Evolutionary conservation across 768 basidiomycete species (phyloP).

Genomic region (Myochromella boudieri): DNA sequence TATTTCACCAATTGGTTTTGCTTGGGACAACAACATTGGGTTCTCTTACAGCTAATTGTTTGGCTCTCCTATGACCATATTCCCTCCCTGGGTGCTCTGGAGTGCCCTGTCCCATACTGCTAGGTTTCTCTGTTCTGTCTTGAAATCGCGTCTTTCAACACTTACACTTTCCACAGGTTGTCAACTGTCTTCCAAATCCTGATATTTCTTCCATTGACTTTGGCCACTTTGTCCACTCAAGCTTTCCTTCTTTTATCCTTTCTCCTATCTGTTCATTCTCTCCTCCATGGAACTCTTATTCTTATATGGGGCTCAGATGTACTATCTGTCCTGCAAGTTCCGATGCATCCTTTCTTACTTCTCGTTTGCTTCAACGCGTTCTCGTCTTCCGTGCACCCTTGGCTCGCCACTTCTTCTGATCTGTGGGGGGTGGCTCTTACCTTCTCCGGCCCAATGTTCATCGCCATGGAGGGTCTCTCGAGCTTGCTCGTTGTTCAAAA

Average conservation of each 20-base stretch:
- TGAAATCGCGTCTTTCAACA: neutral
- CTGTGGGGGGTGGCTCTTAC: conserved; percentile 76
- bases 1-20: no score
- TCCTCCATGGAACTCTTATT: conserved; percentile 80
- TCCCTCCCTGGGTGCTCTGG: conserved; percentile 68
- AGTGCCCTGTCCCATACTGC: conserved; percentile 64
- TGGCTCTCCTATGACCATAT: conserved; percentile 31
- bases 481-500: conserved; percentile 82
- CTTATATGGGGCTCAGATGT: conserved; percentile 70
- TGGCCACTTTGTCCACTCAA: conserved; percentile 76
- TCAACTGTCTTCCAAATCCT: conserved; percentile 80
- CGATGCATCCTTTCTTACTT: conserved; percentile 84
- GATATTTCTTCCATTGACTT: conserved; percentile 79
- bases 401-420: conserved; percentile 52
- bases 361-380: conserved; percentile 87
- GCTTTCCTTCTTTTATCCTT: conserved; percentile 84
- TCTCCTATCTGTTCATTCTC: conserved; percentile 70
- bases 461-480: conserved; percentile 81
- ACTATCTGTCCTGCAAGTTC: conserved; percentile 78
- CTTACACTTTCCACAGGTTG: conserved; percentile 41
- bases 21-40: no score
- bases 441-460: conserved; percentile 74
- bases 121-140: conserved; percentile 40
- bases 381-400: conserved; percentile 60
- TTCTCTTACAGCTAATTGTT: no score